Conservation (phyloP, 2,329 filamentous ascomycete genomes). For the Phialophora verrucosa region DNA sequence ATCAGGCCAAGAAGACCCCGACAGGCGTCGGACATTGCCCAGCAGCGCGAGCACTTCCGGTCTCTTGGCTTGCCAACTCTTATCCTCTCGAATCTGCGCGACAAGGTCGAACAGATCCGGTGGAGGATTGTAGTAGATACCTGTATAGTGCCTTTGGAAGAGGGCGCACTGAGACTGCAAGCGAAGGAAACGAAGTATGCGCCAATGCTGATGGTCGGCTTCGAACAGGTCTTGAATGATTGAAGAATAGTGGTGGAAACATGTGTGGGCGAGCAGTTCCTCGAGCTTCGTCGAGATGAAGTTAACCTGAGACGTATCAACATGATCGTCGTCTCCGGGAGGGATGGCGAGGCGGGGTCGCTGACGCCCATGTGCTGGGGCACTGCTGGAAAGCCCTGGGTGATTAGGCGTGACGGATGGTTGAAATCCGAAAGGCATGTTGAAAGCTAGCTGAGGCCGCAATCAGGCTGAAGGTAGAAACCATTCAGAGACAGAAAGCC, state of each 20-base stretch:
- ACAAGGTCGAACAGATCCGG: slow-evolving; percentile 17
- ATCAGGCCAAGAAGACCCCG: neutral
- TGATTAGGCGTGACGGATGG: neutral
- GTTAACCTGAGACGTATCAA: neutral
- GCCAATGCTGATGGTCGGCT: neutral
- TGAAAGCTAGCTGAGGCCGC: neutral
- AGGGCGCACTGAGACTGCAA: neutral
- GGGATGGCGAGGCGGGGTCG: neutral
- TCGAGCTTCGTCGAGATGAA: neutral
- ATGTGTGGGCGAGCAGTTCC: neutral
- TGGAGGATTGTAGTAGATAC: slow-evolving; percentile 11
- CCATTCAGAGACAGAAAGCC: neutral
- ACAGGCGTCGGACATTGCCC: neutral
- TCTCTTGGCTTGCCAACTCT: slow-evolving; percentile 16
- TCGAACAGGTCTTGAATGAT: slow-evolving; percentile 3
- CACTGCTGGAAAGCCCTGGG: neutral
- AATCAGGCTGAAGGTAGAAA: neutral
- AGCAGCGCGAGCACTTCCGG: neutral
- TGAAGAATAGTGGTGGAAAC: slow-evolving; percentile 1
- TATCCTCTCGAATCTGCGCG: slow-evolving; percentile 11
- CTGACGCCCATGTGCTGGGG: neutral
- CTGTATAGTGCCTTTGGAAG: slow-evolving; percentile 3
- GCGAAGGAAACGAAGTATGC: neutral
- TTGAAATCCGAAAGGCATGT: neutral
- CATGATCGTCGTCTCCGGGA: neutral